phyloP scores from a whole-genome alignment of 1,284 basidiomycete genomes.

The Ceratobasidium sp. region DNA sequence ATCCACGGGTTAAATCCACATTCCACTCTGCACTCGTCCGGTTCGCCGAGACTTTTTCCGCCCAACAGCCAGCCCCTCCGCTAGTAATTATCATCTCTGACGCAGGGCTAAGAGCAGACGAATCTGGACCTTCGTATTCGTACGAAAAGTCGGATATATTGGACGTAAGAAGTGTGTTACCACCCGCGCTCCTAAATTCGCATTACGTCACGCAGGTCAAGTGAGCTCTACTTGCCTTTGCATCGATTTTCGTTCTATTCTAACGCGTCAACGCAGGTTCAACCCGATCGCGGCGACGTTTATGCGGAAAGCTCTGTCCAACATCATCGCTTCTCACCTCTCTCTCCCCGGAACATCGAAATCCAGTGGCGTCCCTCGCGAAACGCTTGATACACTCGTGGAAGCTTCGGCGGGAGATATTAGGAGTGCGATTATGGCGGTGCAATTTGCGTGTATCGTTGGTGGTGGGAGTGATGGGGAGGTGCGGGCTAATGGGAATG shows the following conservation, averaged over 20 bases:
- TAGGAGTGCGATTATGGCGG: conserved; percentile 89
- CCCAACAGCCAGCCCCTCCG: conserved; percentile 61
- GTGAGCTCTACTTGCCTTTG: conserved; percentile 60
- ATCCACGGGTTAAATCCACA: conserved; percentile 75
- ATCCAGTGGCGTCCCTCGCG: conserved; percentile 67
- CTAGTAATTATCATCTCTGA: conserved; percentile 90
- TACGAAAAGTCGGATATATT: conserved; percentile 66
- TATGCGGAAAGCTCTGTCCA: conserved; percentile 82
- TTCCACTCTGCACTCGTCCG: conserved; percentile 81
- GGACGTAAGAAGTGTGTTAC: conserved; percentile 77
- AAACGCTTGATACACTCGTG: conserved; percentile 77
- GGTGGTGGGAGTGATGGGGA: conserved; percentile 55
- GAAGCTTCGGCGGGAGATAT: conserved; percentile 90
- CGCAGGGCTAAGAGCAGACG: conserved; percentile 74
- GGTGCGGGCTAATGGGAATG: conserved; percentile 51
- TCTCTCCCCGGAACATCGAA: conserved; percentile 51
- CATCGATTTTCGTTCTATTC: neutral
- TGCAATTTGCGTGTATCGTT: conserved; percentile 82
- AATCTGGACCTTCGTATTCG: conserved; percentile 60
- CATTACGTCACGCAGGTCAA: conserved; percentile 80
- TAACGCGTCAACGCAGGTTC: conserved; percentile 68
- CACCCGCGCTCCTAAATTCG: conserved; percentile 69
- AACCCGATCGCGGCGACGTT: conserved; percentile 92
- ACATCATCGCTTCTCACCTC: conserved; percentile 69
- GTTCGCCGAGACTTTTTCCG: conserved; percentile 61